A percentile compares a stretch with the other conserved stretches of the same genome.
These are phyloP conservation scores for Talaromyces wortmannii DNA, from an alignment of 495 filamentous ascomycete species.

Conservation along the genomic window DNA sequence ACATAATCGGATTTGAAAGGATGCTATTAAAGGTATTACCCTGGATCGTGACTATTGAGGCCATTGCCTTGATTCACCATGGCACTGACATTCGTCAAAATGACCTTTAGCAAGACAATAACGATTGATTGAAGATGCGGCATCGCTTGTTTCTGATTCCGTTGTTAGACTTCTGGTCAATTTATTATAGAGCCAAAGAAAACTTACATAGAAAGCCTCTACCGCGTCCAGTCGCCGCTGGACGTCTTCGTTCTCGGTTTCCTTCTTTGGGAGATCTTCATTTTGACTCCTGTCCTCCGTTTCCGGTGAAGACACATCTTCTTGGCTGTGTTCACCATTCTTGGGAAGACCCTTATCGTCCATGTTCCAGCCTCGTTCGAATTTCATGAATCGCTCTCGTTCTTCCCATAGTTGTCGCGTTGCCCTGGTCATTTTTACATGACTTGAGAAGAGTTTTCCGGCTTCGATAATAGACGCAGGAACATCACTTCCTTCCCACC, in stretches of 20 bases:
- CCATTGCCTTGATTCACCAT: constrained; percentile 47
- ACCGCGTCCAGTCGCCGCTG: constrained; percentile 66
- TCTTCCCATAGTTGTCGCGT: constrained; percentile 95
- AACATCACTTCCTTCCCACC: constrained; percentile 87
- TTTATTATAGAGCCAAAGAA: background rate
- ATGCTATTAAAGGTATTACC: constrained; percentile 14
- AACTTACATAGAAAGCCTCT: constrained; percentile 77
- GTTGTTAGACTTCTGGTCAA: constrained; percentile 12
- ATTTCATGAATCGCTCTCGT: constrained; percentile 81
- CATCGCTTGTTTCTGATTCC: constrained; percentile 57
- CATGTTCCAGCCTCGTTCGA: constrained; percentile 78
- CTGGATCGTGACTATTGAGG: constrained; percentile 29
- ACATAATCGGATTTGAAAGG: background rate
- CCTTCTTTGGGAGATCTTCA: constrained; percentile 32
- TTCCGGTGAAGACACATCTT: constrained; percentile 33
- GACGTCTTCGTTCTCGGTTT: constrained; percentile 49
- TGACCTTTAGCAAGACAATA: constrained; percentile 82
- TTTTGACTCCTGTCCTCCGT: constrained; percentile 16
- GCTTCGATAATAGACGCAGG: constrained; percentile 91
- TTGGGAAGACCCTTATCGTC: constrained; percentile 41
- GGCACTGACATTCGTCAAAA: constrained; percentile 72
- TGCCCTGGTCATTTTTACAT: constrained; percentile 83
- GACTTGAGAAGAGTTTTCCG: constrained; percentile 81
- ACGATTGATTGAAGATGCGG: constrained; percentile 90
- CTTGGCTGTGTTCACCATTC: constrained; percentile 19